These are phyloP conservation scores for Rhodosporidiobolus odoratus DNA, from an alignment of 768 basidiomycete species.

Conservation along the genomic window DNA sequence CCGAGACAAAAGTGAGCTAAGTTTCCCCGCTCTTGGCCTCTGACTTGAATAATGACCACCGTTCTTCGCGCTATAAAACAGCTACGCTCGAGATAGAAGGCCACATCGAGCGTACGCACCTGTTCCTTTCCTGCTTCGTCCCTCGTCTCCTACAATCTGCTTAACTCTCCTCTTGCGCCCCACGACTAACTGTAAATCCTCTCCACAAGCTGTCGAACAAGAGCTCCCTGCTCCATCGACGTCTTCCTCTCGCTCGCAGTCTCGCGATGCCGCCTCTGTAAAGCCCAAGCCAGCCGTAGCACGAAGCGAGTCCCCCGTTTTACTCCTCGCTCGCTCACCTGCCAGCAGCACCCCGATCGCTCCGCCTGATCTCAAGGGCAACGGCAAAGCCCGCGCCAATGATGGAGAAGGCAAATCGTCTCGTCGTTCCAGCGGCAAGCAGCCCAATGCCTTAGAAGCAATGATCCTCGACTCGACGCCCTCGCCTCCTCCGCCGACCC, in stretches of 20 bases:
- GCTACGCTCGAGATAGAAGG: neutral
- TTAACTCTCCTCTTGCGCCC: neutral
- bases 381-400: neutral
- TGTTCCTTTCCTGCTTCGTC: neutral
- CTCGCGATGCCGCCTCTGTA: neutral
- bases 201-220: too few relatives aligned
- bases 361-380: neutral
- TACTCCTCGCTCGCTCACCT: neutral
- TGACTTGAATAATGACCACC: neutral
- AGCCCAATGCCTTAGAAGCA: neutral
- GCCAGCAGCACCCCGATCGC: neutral
- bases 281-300: neutral
- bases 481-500: neutral
- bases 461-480: neutral
- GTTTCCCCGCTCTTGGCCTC: neutral
- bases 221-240: neutral
- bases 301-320: neutral
- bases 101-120: neutral
- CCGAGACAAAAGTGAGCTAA: neutral
- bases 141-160: neutral
- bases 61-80: neutral
- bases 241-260: neutral
- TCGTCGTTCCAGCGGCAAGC: neutral
- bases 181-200: too few relatives aligned
- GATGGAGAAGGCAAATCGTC: neutral